Conservation (phyloP, 2,329 filamentous ascomycete species). For the Paramyrothecium sp. region DNA sequence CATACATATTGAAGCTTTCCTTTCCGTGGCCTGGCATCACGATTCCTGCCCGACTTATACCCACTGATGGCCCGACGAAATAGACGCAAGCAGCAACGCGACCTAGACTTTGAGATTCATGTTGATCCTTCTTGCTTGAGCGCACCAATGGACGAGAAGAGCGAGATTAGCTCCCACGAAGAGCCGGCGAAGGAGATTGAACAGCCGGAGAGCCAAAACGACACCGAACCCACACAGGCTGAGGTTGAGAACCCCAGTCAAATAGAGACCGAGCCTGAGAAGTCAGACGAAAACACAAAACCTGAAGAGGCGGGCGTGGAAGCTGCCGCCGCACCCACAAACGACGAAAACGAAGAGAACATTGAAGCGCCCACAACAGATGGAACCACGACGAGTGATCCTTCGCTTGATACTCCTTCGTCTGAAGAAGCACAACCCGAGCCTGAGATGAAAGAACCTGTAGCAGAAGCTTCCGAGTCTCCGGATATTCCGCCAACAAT, state of each 20-base stretch:
- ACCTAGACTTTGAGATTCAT: constrained; percentile 47
- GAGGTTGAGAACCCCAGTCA: too few species aligned
- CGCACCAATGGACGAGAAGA: constrained; percentile 38
- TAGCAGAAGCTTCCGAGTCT: too few species aligned
- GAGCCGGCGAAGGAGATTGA: constrained; percentile 11
- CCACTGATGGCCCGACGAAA: constrained; percentile 26
- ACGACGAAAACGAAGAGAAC: too few species aligned
- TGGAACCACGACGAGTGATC: too few species aligned
- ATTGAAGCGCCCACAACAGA: too few species aligned
- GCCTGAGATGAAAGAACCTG: background rate
- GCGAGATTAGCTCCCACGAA: constrained; percentile 16
- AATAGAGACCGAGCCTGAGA: background rate
- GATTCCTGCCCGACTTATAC: constrained; percentile 1
- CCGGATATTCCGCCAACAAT: too few species aligned
- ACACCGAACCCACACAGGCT: background rate
- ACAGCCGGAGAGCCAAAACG: background rate
- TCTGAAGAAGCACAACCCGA: background rate
- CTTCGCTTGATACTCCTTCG: too few species aligned
- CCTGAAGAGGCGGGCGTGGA: background rate
- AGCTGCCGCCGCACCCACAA: background rate
- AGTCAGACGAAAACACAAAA: constrained; percentile 1
- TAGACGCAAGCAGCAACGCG: constrained; percentile 17
- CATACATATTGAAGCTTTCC: too few species aligned
- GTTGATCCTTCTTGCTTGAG: constrained; percentile 44
- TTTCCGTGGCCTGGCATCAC: too few species aligned